Conservation (phyloP, 768 basidiomycete genomes). For the Russula sp. region DNA sequence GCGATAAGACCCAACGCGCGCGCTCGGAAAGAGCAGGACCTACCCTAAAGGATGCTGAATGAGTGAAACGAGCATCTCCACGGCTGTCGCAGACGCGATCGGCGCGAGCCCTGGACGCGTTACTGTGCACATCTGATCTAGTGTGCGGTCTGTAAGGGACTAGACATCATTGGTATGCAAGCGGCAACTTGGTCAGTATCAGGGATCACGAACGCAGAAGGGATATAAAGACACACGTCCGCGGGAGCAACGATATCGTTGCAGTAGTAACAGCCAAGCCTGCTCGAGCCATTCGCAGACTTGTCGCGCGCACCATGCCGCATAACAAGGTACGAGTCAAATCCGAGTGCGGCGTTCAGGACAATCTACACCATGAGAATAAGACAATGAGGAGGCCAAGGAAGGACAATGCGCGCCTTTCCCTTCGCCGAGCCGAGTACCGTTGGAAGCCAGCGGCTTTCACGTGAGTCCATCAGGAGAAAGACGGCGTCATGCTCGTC, state of each 20-base stretch:
- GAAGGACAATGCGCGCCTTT: constrained; percentile 45
- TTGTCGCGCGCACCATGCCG: constrained; percentile 69
- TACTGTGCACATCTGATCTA: constrained; percentile 99
- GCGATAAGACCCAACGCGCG: background rate
- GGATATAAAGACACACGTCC: constrained; percentile 51
- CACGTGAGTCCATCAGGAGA: constrained; percentile 96
- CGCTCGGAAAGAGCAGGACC: background rate
- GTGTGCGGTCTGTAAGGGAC: constrained; percentile 79
- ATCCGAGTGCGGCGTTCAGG: constrained; percentile 90
- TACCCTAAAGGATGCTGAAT: constrained; percentile 88
- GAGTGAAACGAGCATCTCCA: constrained; percentile 84
- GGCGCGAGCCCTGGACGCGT: constrained; percentile 91
- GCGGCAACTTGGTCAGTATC: background rate
- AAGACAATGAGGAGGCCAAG: background rate
- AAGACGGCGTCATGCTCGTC: constrained; percentile 87
- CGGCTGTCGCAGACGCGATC: constrained; percentile 86
- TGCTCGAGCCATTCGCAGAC: constrained; percentile 26
- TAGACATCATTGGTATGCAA: constrained; percentile 17
- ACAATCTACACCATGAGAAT: constrained; percentile 52
- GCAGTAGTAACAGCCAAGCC: constrained; percentile 94
- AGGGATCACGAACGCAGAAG: background rate
- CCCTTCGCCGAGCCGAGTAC: constrained; percentile 77
- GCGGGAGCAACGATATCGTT: constrained; percentile 96
- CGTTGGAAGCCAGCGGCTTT: constrained; percentile 94
- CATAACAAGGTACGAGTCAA: constrained; percentile 96